Conservation (phyloP, 2,329 filamentous ascomycete species). For the Colletotrichum sp. region DNA sequence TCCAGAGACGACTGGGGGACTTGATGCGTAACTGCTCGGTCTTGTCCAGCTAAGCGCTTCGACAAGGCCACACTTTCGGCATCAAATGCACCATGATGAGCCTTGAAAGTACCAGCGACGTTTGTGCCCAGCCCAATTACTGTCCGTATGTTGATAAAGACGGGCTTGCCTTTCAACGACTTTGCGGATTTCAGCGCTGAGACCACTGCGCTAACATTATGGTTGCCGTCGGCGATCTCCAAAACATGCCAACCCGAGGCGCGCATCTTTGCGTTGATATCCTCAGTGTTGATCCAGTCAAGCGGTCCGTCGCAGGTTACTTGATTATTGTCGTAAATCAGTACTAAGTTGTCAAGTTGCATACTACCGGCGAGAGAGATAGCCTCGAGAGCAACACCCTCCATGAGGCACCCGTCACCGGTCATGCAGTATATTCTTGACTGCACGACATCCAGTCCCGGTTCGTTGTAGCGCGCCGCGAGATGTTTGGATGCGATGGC, state of each 20-base stretch:
- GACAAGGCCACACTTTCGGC: constrained; percentile 48
- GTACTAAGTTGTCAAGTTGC: constrained; percentile 53
- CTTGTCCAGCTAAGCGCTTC: constrained; percentile 8
- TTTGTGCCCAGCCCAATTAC: constrained; percentile 57
- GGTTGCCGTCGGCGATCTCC: constrained; percentile 52
- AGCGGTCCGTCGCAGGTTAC: constrained; percentile 60
- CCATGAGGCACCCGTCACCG: constrained; percentile 59
- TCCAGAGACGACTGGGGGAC: constrained; percentile 27
- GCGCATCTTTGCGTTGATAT: constrained; percentile 58
- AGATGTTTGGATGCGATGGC: constrained; percentile 60
- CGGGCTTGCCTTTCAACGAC: constrained; percentile 45
- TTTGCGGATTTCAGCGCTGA: constrained; percentile 39
- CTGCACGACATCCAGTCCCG: constrained; percentile 49
- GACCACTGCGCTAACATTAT: constrained; percentile 50
- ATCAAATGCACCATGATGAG: constrained; percentile 58
- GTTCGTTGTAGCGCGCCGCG: constrained; percentile 53
- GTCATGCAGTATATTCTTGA: constrained; percentile 59
- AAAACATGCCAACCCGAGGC: constrained; percentile 58
- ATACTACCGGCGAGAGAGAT: constrained; percentile 57
- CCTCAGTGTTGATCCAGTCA: constrained; percentile 56
- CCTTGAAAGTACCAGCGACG: constrained; percentile 50
- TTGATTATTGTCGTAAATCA: constrained; percentile 64
- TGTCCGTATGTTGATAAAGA: constrained; percentile 62
- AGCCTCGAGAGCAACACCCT: constrained; percentile 59
- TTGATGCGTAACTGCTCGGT: neutral